Evolutionary conservation across 345 rosid species (phyloP).

Genomic region (Eucalyptus curtisii): DNA sequence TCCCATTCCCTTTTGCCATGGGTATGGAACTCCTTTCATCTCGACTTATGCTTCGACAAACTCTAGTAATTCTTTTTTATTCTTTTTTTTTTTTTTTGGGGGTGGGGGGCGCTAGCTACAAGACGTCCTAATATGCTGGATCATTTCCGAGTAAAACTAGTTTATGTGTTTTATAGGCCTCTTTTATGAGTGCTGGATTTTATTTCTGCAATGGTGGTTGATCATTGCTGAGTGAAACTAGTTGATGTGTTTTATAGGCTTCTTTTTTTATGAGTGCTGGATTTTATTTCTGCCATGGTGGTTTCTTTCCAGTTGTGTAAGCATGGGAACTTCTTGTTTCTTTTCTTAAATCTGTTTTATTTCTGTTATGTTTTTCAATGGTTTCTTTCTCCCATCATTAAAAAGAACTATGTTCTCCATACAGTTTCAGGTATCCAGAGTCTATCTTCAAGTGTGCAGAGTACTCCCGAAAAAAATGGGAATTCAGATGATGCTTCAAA

Average conservation of each 20-base stretch:
- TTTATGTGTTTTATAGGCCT: too few relatives aligned
- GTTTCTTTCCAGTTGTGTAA: neutral
- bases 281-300: neutral
- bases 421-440: slow-evolving; percentile 39
- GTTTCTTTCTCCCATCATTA: neutral
- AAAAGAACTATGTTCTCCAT: neutral
- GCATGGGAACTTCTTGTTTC: neutral
- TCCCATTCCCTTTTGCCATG: neutral
- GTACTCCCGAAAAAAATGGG: slow-evolving; percentile 47
- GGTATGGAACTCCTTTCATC: neutral
- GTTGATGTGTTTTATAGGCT: neutral
- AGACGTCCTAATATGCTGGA: neutral
- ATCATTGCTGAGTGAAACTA: neutral
- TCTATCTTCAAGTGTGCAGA: slow-evolving; percentile 51
- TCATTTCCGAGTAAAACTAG: too few relatives aligned
- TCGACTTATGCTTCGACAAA: neutral
- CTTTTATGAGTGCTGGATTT: too few relatives aligned
- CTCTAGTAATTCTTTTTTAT: neutral
- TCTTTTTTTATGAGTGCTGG: neutral
- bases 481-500: slow-evolving; percentile 47
- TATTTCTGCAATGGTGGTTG: neutral
- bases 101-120: neutral
- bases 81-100: neutral
- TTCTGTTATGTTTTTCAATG: neutral
- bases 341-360: neutral